A percentile compares a stretch with the other conserved stretches of the same genome.
Evolutionary conservation across 2,329 filamentous ascomycete species (phyloP).

Genomic region (Ophiosphaerella korrae): DNA sequence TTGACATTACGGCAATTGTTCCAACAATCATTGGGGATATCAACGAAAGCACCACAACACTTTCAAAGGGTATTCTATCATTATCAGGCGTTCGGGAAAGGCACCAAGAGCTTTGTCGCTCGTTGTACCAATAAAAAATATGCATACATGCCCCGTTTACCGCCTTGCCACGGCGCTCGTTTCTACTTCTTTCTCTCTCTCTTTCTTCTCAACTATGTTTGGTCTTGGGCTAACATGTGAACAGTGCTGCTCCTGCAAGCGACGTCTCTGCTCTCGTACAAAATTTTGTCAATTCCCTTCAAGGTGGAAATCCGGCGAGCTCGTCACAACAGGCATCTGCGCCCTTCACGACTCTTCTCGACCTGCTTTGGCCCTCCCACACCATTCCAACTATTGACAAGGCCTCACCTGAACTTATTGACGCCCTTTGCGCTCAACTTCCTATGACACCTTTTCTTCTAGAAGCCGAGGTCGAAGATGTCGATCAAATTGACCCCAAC

Average conservation of each 20-base stretch:
- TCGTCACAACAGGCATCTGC: slow-evolving; percentile 56
- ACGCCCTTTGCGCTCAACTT: slow-evolving; percentile 76
- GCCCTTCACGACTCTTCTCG: slow-evolving; percentile 80
- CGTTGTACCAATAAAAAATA: slow-evolving; percentile 46
- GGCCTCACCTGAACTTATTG: slow-evolving; percentile 66
- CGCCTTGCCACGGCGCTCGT: slow-evolving; percentile 39
- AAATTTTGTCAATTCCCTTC: slow-evolving; percentile 85
- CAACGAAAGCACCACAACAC: slow-evolving; percentile 20
- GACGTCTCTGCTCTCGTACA: slow-evolving; percentile 81
- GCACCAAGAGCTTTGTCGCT: slow-evolving; percentile 14
- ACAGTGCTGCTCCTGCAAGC: slow-evolving; percentile 55
- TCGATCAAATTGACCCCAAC: slow-evolving; percentile 68
- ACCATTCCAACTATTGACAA: slow-evolving; percentile 80
- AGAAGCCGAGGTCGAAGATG: slow-evolving; percentile 68
- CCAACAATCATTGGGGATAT: slow-evolving; percentile 25
- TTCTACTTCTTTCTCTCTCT: slow-evolving; percentile 9
- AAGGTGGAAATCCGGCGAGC: slow-evolving; percentile 55
- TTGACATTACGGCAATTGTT: slow-evolving; percentile 31
- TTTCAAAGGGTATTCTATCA: slow-evolving; percentile 20
- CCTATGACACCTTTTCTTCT: slow-evolving; percentile 80
- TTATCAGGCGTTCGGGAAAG: slow-evolving; percentile 42
- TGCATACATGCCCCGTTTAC: slow-evolving; percentile 34
- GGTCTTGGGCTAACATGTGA: slow-evolving; percentile 27
- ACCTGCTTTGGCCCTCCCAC: slow-evolving; percentile 77
- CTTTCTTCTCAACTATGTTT: slow-evolving; percentile 5